phyloP scores from a whole-genome alignment of 2,329 filamentous ascomycete species.

The Leptographium galeiforme region DNA sequence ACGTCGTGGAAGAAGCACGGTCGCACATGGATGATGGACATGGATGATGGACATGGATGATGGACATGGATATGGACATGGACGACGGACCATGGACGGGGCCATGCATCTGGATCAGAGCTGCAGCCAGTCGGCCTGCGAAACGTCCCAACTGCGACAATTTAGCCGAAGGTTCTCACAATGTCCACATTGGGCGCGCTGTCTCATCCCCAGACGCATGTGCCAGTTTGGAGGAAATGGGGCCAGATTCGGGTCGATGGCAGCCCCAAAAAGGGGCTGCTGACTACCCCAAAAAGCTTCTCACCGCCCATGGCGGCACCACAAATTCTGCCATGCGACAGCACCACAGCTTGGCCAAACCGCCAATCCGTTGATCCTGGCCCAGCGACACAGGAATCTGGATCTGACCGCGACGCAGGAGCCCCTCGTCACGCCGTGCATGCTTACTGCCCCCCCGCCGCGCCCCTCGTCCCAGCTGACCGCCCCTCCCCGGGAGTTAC shows the following conservation, averaged over 20 bases:
- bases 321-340: neutral
- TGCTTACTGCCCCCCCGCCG: neutral
- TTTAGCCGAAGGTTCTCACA: too few relatives aligned
- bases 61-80: too few relatives aligned
- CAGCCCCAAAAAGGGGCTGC: neutral
- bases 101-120: too few relatives aligned
- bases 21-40: too few relatives aligned
- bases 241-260: too few relatives aligned
- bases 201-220: too few relatives aligned
- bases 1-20: neutral
- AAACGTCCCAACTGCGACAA: too few relatives aligned
- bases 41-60: too few relatives aligned
- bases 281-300: neutral
- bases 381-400: neutral
- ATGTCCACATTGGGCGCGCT: too few relatives aligned
- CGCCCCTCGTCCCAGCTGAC: neutral
- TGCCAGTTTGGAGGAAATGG: too few relatives aligned
- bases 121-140: too few relatives aligned
- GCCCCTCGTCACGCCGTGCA: neutral
- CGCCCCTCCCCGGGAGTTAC: neutral
- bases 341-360: neutral
- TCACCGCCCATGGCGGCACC: neutral
- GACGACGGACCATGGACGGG: too few relatives aligned
- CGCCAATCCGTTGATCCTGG: neutral
- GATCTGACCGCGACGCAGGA: neutral